Conservation (phyloP, 106 monocot species). For the Iris macrosiphon region DNA sequence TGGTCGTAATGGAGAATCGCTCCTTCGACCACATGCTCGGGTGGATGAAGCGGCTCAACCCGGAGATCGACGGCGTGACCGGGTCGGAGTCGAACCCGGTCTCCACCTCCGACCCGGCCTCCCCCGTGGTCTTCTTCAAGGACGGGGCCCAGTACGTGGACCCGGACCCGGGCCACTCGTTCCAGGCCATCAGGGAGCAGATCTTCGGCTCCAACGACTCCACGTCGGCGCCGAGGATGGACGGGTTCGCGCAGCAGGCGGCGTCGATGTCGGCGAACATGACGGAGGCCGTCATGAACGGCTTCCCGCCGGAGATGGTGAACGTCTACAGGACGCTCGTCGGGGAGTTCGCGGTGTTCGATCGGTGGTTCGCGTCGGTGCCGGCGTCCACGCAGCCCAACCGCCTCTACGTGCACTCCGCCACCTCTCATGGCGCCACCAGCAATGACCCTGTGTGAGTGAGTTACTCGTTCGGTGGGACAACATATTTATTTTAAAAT, state of each 20-base stretch:
- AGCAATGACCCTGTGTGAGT: constrained; percentile 49
- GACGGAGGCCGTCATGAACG: constrained; percentile 65
- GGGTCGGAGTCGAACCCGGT: constrained; percentile 45
- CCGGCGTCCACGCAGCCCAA: constrained; percentile 91
- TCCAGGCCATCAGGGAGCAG: constrained; percentile 87
- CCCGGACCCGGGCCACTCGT: constrained; percentile 83
- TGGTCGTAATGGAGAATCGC: constrained; percentile 91
- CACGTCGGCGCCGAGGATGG: constrained; percentile 39
- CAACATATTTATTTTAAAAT: too few relatives aligned
- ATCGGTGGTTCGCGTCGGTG: constrained; percentile 80
- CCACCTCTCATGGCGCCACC: constrained; percentile 73
- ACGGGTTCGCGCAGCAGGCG: constrained; percentile 62
- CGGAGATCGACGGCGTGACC: constrained; percentile 55
- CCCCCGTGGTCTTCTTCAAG: constrained; percentile 23
- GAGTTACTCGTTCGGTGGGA: too few relatives aligned
- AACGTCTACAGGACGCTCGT: constrained; percentile 61
- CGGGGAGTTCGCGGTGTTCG: constrained; percentile 69
- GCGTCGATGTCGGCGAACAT: constrained; percentile 4
- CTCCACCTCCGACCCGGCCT: constrained; percentile 42
- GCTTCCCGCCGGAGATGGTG: constrained; percentile 78
- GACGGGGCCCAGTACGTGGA: constrained; percentile 37
- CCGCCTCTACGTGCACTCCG: constrained; percentile 75
- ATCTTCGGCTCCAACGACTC: constrained; percentile 67
- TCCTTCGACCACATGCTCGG: constrained; percentile 78
- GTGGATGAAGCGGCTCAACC: constrained; percentile 74